Conservation (phyloP, 1,284 basidiomycete species). For the Leccinum cinnamomeum region DNA sequence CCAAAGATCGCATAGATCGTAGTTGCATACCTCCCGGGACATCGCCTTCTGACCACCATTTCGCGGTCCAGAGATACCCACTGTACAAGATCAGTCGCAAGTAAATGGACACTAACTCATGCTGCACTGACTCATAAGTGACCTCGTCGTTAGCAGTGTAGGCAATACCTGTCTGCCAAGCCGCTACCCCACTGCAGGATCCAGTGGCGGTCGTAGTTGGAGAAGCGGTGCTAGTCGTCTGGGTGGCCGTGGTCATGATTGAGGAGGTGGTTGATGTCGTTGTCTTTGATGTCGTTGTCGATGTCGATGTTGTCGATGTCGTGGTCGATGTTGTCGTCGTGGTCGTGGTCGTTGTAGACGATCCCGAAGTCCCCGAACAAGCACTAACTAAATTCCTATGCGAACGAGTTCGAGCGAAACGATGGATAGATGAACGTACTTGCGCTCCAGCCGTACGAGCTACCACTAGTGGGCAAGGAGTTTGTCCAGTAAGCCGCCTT, state of each 20-base stretch:
- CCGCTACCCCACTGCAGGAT: conserved; percentile 48
- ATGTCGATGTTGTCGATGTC: conserved; percentile 19
- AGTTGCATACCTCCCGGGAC: conserved; percentile 48
- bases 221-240: conserved; percentile 26
- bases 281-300: conserved; percentile 19
- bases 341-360: conserved; percentile 5
- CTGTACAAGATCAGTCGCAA: conserved; percentile 31
- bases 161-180: conserved; percentile 46
- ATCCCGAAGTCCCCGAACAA: conserved; percentile 32
- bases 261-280: not conserved
- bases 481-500: conserved; percentile 63
- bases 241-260: conserved; percentile 3
- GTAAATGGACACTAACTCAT: not conserved
- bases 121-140: conserved; percentile 46
- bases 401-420: not conserved
- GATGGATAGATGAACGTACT: conserved; percentile 42
- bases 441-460: conserved; percentile 60
- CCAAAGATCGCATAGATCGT: not conserved
- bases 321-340: no score
- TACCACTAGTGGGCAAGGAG: conserved; percentile 47
- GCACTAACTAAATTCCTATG: conserved; percentile 47
- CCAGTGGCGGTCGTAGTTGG: conserved; percentile 35
- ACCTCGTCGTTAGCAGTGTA: conserved; percentile 54
- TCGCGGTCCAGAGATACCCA: conserved; percentile 60
- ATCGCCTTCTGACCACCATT: conserved; percentile 57